Base-by-base conservation (phyloP, 306 rosid genomes). In the Dryas alaskensis region DNA sequence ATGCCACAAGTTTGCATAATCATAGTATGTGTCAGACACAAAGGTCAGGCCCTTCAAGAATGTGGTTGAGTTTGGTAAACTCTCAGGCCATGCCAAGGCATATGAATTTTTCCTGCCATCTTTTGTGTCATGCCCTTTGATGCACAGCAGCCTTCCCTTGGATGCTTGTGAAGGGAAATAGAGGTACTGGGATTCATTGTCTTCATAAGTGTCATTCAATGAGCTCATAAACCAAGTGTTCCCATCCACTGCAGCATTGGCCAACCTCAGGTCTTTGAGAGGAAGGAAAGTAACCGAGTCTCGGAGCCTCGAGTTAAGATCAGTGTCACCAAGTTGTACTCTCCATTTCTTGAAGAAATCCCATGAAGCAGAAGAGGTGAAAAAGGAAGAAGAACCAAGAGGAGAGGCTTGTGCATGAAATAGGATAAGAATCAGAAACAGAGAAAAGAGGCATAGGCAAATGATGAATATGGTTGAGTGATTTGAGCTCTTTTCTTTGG, bases 191-290 rank as follows among this genome's bases (percentile, higher is more conserved):
- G 79, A 60, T 48, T 78, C 85, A 31, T 64, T 50, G 27, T 69
- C 57, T 43, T 73, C 77, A 0, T 4, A 2, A 10, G 65, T 68
- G 74, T 77, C 85, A 17, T 50, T 61, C 50, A 82, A 55, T 48
- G 70, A 78, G 70, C 80, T 82, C 82, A 82, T 63, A 46, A 73
- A 82, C 80, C 80, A 78, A 14, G 82, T 78, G 70, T 82, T 10
- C 17, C 77, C 77, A n/a, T 70, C 53, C 80, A 69, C 55, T 11
- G 82, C 66, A 27, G 70, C 69, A 19, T 68, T 22, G 22, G 73
- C 46, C 37, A 60, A 81, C 65, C 85, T 61, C 31, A 69, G 49
- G 67, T 78, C 82, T 39, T 78, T 82, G 68, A 78, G 76, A 60
- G 80, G 82, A 8, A 77, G 60, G 69, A 82, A 82, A 39, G 80